Percentiles rank a stretch among this genome's conserved stretches.
Evolutionary conservation across 2,329 filamentous ascomycete species (phyloP).

Genomic region (Myriosclerotinia duriaeana): DNA sequence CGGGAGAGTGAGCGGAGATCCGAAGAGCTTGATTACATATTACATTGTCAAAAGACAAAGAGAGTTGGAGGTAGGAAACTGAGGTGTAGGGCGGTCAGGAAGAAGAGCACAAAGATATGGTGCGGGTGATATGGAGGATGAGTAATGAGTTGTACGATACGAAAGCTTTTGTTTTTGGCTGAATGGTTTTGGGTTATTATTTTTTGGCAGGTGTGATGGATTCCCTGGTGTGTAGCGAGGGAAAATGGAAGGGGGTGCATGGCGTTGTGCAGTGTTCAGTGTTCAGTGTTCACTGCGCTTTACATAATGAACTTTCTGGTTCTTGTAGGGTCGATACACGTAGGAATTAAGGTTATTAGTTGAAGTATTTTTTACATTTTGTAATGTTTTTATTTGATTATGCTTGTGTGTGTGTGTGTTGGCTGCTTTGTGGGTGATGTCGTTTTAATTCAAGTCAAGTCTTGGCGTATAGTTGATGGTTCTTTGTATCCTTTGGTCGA

Average conservation of each 20-base stretch:
- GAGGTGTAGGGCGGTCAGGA: neutral
- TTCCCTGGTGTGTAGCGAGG: constrained; percentile 12
- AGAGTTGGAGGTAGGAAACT: constrained; percentile 43
- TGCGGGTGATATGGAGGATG: constrained; percentile 9
- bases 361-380: neutral
- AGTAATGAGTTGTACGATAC: constrained; percentile 4
- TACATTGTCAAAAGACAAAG: constrained; percentile 73
- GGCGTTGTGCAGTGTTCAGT: constrained; percentile 4
- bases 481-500: too few species aligned
- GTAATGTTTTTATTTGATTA: constrained; percentile 1
- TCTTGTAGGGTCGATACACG: neutral
- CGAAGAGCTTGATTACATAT: constrained; percentile 76
- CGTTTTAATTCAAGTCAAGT: too few species aligned
- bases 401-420: neutral
- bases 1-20: constrained; percentile 62
- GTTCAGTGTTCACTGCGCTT: neutral
- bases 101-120: neutral
- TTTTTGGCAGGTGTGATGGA: constrained; percentile 17
- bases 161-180: neutral
- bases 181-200: constrained; percentile 14
- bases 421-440: neutral
- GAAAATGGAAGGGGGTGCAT: constrained; percentile 3
- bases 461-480: too few species aligned
- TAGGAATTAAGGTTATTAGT: neutral
- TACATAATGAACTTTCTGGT: constrained; percentile 5